A percentile compares a stretch with the other conserved stretches of the same genome.
Conservation (phyloP, 345 rosid species). For the Brassica nigra region DNA sequence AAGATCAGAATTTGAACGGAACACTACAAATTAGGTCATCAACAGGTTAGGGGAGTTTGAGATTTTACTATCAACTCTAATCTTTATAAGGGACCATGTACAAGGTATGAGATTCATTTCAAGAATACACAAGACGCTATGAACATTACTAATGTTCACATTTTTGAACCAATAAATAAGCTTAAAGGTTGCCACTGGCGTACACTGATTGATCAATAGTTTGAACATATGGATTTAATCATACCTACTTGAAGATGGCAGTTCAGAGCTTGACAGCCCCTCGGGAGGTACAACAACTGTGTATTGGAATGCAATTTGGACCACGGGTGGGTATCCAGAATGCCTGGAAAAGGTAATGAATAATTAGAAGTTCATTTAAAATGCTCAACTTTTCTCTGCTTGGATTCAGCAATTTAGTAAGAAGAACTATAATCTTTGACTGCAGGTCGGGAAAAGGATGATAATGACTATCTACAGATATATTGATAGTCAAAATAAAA, state of each 20-base stretch:
- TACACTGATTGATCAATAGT: not conserved
- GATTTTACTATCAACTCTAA: not conserved
- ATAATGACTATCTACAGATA: not conserved
- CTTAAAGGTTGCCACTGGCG: constrained; percentile 3
- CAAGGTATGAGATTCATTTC: constrained; percentile 4
- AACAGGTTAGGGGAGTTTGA: not conserved
- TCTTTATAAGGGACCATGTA: not conserved
- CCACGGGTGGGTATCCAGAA: constrained; percentile 75
- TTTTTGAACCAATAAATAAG: not conserved
- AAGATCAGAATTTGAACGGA: constrained; percentile 26
- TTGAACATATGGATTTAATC: constrained; percentile 26
- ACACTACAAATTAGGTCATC: constrained; percentile 8
- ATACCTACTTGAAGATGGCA: constrained; percentile 70
- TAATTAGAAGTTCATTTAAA: constrained; percentile 3
- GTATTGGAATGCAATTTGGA: constrained; percentile 96
- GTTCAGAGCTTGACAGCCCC: constrained; percentile 58
- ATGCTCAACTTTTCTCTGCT: not conserved
- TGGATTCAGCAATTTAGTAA: not conserved
- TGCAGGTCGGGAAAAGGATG: constrained; percentile 6
- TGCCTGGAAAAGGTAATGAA: constrained; percentile 52
- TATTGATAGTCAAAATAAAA: not conserved
- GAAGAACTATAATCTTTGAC: not conserved
- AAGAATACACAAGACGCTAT: not conserved
- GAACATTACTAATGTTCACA: not conserved
- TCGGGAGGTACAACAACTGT: constrained; percentile 86